Conservation (phyloP, 2,329 filamentous ascomycete species). For the Ilyonectria robusta region DNA sequence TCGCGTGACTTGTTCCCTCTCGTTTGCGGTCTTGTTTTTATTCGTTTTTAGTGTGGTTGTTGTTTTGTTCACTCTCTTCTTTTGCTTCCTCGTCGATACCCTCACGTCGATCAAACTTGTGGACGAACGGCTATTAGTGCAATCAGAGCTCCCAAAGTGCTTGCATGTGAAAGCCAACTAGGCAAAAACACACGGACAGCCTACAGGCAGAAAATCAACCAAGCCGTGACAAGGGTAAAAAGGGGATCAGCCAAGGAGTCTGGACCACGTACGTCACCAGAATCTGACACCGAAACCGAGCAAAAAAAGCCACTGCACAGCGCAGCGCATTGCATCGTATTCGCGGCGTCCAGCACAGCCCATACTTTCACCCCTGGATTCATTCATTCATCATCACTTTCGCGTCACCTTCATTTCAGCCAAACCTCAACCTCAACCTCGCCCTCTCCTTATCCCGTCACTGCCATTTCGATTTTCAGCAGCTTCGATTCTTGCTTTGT, state of each 20-base stretch:
- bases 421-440: no score
- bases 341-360: conserved; percentile 1
- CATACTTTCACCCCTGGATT: not conserved
- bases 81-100: conserved; percentile 3
- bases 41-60: not conserved
- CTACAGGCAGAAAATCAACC: not conserved
- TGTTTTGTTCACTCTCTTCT: not conserved
- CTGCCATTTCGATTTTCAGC: not conserved
- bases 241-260: conserved; percentile 19
- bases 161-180: conserved; percentile 39
- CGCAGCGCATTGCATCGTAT: conserved; percentile 11
- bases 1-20: conserved; percentile 44
- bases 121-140: not conserved
- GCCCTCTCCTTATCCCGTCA: not conserved
- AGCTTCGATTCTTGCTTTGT: not conserved
- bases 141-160: conserved; percentile 4
- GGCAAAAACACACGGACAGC: not conserved
- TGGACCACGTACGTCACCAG: conserved; percentile 36
- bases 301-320: conserved; percentile 17
- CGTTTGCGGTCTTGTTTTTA: conserved; percentile 14
- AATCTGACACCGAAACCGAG: conserved; percentile 21
- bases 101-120: not conserved
- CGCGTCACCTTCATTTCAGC: not conserved
- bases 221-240: conserved; percentile 7
- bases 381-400: not conserved